phyloP scores from a whole-genome alignment of 2,329 filamentous ascomycete genomes.

The Fusarium chuoi region DNA sequence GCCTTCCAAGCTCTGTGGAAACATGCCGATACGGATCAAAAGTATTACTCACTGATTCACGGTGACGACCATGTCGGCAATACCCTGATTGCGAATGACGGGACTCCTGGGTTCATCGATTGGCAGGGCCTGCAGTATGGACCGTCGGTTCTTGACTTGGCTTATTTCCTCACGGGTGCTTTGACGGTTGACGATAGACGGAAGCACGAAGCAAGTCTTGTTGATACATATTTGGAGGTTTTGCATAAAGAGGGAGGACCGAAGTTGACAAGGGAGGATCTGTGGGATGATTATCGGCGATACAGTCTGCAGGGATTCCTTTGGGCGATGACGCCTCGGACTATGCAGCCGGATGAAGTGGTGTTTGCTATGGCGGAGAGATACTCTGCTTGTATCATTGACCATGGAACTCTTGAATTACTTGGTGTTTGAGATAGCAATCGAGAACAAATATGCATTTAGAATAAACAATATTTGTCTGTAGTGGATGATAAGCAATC shows the following conservation, averaged over 20 bases:
- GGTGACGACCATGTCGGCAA: slow-evolving; percentile 2
- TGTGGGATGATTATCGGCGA: not conserved
- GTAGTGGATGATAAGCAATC: too few species aligned
- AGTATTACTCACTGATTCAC: not conserved
- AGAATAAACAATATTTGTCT: too few species aligned
- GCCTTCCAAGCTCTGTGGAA: not conserved
- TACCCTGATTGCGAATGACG: not conserved
- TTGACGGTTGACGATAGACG: not conserved
- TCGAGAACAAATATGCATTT: too few species aligned
- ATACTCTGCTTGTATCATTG: not conserved
- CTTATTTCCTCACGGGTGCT: not conserved
- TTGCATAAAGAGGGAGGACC: not conserved
- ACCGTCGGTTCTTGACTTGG: not conserved
- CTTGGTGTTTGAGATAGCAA: not conserved
- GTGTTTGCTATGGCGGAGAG: not conserved
- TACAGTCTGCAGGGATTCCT: not conserved
- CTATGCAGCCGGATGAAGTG: not conserved
- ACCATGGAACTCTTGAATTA: not conserved
- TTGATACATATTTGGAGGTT: not conserved
- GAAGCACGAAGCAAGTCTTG: not conserved
- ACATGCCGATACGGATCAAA: not conserved
- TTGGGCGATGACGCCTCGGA: not conserved
- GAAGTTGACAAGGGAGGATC: not conserved
- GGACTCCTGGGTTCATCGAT: not conserved
- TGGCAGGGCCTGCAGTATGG: slow-evolving; percentile 3